phyloP scores from a whole-genome alignment of 2,329 filamentous ascomycete species.

The Teratosphaeria nubilosa region DNA sequence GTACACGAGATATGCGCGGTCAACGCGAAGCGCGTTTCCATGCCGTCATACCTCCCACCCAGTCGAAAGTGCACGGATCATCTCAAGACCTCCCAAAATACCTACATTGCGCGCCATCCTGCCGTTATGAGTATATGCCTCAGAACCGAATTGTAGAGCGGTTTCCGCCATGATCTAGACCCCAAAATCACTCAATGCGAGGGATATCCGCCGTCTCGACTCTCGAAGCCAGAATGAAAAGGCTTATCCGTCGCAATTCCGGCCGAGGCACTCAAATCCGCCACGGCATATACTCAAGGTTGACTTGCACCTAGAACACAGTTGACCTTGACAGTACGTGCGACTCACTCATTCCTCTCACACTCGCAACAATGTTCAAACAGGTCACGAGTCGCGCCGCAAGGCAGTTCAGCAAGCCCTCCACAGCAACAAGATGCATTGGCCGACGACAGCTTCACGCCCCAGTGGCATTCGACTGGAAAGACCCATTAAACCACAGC shows the following conservation, averaged over 20 bases:
- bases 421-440: conserved; percentile 21
- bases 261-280: background rate
- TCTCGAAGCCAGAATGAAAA: background rate
- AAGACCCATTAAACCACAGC: conserved; percentile 70
- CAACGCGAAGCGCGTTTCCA: background rate
- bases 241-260: background rate
- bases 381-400: conserved; percentile 31
- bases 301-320: background rate
- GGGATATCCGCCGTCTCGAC: background rate
- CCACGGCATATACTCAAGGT: background rate
- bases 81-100: too few relatives aligned
- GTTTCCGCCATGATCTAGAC: background rate
- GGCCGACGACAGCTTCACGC: conserved; percentile 32
- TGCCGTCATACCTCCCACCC: background rate
- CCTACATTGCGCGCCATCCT: background rate
- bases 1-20: background rate
- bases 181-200: background rate
- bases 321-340: background rate
- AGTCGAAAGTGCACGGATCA: too few relatives aligned
- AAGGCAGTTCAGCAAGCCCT: conserved; percentile 24
- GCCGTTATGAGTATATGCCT: background rate
- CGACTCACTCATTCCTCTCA: background rate
- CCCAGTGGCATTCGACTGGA: conserved; percentile 65
- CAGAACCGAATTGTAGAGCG: background rate
- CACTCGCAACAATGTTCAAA: conserved; percentile 31